Conservation (phyloP, 208 protist genomes). For the Porcisia deanei region DNA sequence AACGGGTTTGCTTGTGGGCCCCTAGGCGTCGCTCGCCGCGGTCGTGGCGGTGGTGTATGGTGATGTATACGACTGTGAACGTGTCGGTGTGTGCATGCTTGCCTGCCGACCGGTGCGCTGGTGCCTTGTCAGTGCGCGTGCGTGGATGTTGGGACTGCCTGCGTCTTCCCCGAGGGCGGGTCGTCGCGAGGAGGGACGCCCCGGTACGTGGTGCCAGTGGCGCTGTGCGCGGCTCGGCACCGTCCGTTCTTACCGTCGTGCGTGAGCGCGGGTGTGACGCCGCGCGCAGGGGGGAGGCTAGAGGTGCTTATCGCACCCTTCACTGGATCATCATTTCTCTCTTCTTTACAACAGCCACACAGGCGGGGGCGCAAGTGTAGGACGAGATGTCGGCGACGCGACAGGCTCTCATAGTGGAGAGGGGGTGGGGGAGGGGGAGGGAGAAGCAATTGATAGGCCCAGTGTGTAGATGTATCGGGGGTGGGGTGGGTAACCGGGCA, state of each 20-base stretch:
- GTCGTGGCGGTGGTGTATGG: conserved; percentile 17
- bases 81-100: neutral
- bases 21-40: conserved; percentile 18
- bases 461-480: too few species aligned
- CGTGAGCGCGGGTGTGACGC: conserved; percentile 26
- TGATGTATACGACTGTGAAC: too few species aligned
- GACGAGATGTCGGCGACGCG: conserved; percentile 5
- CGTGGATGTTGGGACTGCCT: conserved; percentile 22
- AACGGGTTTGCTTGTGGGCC: conserved; percentile 60
- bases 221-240: conserved; percentile 29
- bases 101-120: conserved; percentile 1
- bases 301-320: conserved; percentile 12
- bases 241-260: conserved; percentile 12
- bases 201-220: conserved; percentile 22
- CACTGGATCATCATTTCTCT: conserved; percentile 33
- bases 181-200: conserved; percentile 13
- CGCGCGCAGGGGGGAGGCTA: conserved; percentile 14
- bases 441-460: neutral
- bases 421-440: neutral
- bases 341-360: neutral
- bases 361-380: neutral
- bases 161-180: conserved; percentile 9
- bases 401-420: neutral
- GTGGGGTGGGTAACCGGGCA: too few species aligned
- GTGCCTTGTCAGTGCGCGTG: conserved; percentile 15